Percentiles rank a stretch among this genome's conserved stretches.
Conservation (phyloP, 2,329 filamentous ascomycete genomes). For the Neocucurbitaria cava region DNA sequence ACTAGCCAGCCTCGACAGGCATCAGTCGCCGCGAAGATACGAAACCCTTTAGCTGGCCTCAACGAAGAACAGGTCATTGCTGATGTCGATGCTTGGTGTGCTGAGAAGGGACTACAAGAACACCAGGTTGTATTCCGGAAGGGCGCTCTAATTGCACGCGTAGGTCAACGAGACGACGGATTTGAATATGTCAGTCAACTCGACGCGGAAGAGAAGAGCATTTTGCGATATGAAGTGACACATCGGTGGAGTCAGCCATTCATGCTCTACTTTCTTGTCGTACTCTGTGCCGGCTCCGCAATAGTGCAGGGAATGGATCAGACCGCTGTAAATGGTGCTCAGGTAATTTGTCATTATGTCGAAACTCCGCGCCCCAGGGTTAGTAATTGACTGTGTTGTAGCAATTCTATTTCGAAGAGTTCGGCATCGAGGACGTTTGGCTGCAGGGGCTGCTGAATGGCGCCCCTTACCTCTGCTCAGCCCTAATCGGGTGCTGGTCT, state of each 20-base stretch:
- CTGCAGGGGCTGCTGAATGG: conserved; percentile 38
- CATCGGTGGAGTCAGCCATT: conserved; percentile 74
- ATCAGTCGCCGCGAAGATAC: conserved; percentile 47
- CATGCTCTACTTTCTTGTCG: conserved; percentile 70
- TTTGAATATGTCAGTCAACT: conserved; percentile 57
- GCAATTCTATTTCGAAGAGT: conserved; percentile 40
- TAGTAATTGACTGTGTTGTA: conserved; percentile 5
- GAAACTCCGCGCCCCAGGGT: background rate
- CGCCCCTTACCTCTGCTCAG: conserved; percentile 38
- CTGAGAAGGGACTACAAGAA: conserved; percentile 56
- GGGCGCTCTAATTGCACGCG: conserved; percentile 57
- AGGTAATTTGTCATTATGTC: conserved; percentile 19
- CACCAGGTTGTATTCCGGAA: conserved; percentile 59
- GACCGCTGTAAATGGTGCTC: conserved; percentile 43
- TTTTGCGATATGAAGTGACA: conserved; percentile 66
- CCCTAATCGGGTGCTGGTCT: conserved; percentile 51
- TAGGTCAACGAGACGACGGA: conserved; percentile 55
- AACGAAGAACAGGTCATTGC: conserved; percentile 59
- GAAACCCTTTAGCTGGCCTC: conserved; percentile 64
- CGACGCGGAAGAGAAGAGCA: conserved; percentile 63
- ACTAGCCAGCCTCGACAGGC: conserved; percentile 19
- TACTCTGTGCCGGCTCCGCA: conserved; percentile 71
- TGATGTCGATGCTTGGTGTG: conserved; percentile 63
- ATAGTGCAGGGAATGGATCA: conserved; percentile 67
- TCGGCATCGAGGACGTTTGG: conserved; percentile 36